Conservation (phyloP, 2,329 filamentous ascomycete genomes). For the Clonostachys solani region DNA sequence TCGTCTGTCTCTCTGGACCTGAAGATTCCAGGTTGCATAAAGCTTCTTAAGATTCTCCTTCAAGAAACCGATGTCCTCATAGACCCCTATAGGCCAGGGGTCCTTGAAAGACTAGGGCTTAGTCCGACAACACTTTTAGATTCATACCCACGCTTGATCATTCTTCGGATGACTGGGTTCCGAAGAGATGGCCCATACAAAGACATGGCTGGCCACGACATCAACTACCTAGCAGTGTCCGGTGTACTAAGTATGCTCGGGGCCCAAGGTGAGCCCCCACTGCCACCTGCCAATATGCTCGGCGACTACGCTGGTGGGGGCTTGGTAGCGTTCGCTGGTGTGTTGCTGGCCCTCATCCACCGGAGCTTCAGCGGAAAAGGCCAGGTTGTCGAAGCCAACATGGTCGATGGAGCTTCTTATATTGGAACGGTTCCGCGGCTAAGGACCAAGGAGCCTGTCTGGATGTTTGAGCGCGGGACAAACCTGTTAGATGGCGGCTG, state of each 20-base stretch:
- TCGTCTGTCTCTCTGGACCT: slow-evolving; percentile 76
- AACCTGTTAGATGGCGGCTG: slow-evolving; percentile 82
- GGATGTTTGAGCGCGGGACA: slow-evolving; percentile 60
- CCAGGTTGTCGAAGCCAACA: slow-evolving; percentile 94
- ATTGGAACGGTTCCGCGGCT: slow-evolving; percentile 75
- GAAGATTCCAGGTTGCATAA: slow-evolving; percentile 59
- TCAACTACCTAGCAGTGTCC: slow-evolving; percentile 90
- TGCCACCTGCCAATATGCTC: slow-evolving; percentile 82
- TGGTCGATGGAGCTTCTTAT: slow-evolving; percentile 87
- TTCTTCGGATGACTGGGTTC: slow-evolving; percentile 87
- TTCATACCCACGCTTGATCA: slow-evolving; percentile 71
- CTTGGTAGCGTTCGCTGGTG: slow-evolving; percentile 73
- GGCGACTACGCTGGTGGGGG: slow-evolving; percentile 92
- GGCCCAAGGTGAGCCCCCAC: slow-evolving; percentile 63
- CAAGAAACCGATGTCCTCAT: slow-evolving; percentile 81
- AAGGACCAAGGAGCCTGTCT: slow-evolving; percentile 56
- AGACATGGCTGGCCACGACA: slow-evolving; percentile 89
- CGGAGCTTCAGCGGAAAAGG: slow-evolving; percentile 62
- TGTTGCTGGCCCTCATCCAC: slow-evolving; percentile 73
- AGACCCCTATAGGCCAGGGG: slow-evolving; percentile 88
- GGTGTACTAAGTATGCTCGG: slow-evolving; percentile 78
- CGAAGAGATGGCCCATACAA: slow-evolving; percentile 81
- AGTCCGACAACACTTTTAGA: slow-evolving; percentile 63
- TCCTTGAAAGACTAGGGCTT: slow-evolving; percentile 80
- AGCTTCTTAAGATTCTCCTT: slow-evolving; percentile 61